Evolutionary conservation across 768 basidiomycete genomes (phyloP), one percentile per base, ranked within the genome.

Genomic region (Xerocomus potaroensis): DNA sequence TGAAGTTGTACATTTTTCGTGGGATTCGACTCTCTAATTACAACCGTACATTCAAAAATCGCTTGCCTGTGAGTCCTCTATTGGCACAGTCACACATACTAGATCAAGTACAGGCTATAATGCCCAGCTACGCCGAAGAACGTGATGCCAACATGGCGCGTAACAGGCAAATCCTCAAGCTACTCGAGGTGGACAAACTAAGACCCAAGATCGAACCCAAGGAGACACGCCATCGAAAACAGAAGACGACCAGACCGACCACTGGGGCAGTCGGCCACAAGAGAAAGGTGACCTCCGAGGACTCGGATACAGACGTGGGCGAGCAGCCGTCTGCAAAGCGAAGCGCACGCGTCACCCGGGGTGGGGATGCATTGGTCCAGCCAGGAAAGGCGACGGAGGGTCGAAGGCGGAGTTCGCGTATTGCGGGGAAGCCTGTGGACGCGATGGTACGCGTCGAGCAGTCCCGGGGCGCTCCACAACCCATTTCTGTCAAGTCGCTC

Each of bases 401-500:
- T 9, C 55, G 73, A 44, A 78, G 89, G n/a, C 72, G 90, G 42
- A 91, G 88, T 59, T 68, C 76, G 35, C 75, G 89, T 41, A 81
- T 81, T 51, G 69, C 73, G 4, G 82, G 80, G 1, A 84, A 80
- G 55, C 64, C 58, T 12, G 61, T 3, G 72, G 84, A 63, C 83
- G 85, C 61, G 73, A 59, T 27, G 3, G 8, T 2, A 4, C 67
- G 63, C 19, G 78, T 49, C 29, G 45, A 81, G 50, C 69, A 67
- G 22, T 59, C 56, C 23, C 62, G 53, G 36, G 63, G 59, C 9
- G 60, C 59, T 2, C 67, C 69, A 2, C 56, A 65, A 14, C 72
- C 74, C 15, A 53, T 74, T 16, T 69, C 72, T 11, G 68, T 71
- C 50, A 68, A 66, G 5, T 61, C 53, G 34, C 67, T 72, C 33